Conservation (phyloP, 495 filamentous ascomycete genomes). For the Aspergillus taichungensis region DNA sequence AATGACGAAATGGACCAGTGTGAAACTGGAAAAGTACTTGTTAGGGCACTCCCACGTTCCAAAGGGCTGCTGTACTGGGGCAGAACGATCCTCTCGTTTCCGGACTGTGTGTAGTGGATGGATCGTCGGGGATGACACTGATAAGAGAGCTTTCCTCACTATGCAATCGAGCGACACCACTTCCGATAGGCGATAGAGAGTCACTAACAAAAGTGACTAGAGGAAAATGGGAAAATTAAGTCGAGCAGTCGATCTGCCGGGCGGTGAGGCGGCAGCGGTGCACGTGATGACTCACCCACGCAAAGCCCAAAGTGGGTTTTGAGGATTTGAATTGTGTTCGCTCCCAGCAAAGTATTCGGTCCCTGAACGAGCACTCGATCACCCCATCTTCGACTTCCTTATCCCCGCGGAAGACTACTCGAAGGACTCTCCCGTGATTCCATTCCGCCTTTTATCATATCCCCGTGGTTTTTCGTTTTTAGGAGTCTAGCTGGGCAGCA, state of each 20-base stretch:
- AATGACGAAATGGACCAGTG: neutral
- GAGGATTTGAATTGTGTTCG: constrained; percentile 35
- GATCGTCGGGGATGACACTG: no score
- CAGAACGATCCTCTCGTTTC: no score
- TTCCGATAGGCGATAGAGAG: no score
- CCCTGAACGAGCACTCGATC: constrained; percentile 3
- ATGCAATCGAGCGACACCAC: no score
- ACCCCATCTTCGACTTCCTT: constrained; percentile 1
- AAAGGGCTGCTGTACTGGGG: no score
- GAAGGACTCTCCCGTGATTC: neutral
- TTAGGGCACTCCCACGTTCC: neutral
- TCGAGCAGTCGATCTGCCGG: constrained; percentile 8
- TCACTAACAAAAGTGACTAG: no score
- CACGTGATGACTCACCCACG: constrained; percentile 18
- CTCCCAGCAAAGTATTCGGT: constrained; percentile 7
- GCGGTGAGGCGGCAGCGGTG: neutral
- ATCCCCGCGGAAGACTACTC: neutral
- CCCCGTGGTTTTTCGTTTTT: constrained; percentile 5
- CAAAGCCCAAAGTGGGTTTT: constrained; percentile 36
- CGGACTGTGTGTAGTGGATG: no score
- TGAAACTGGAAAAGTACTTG: neutral
- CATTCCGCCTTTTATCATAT: neutral
- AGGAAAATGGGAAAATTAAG: neutral
- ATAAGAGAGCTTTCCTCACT: no score
- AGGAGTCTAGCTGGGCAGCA: constrained; percentile 19